A percentile compares a stretch with the other conserved stretches of the same genome.
These are phyloP conservation scores for Fusarium cyanostomum DNA, from an alignment of 2,329 filamentous ascomycete species.

Conservation along the genomic window DNA sequence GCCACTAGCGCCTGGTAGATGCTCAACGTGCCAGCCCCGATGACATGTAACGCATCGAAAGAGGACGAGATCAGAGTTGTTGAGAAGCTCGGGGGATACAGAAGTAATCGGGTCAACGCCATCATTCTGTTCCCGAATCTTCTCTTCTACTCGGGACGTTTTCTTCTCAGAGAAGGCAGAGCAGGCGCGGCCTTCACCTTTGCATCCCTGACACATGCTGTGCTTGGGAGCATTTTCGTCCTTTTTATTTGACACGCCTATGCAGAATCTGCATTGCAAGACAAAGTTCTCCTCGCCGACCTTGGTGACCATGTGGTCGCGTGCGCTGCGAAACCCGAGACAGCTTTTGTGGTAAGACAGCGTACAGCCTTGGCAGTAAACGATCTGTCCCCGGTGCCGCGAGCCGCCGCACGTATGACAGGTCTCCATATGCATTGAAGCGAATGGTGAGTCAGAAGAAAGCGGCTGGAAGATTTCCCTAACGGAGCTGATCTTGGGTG, in stretches of 20 bases:
- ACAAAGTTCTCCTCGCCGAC: constrained; percentile 80
- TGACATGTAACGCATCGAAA: constrained; percentile 85
- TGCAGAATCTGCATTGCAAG: constrained; percentile 87
- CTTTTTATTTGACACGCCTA: constrained; percentile 73
- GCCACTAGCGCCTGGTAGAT: constrained; percentile 68
- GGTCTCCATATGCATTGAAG: constrained; percentile 70
- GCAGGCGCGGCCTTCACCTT: constrained; percentile 72
- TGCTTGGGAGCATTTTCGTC: constrained; percentile 75
- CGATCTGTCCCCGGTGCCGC: constrained; percentile 68
- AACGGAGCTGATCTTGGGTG: constrained; percentile 69
- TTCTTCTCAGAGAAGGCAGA: constrained; percentile 76
- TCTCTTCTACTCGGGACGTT: constrained; percentile 83
- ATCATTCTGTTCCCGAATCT: constrained; percentile 78
- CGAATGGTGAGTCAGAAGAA: constrained; percentile 71
- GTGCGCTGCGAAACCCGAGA: constrained; percentile 74
- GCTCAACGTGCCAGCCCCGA: constrained; percentile 83
- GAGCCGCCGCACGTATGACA: constrained; percentile 75
- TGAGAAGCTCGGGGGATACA: constrained; percentile 71
- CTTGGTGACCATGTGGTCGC: constrained; percentile 94
- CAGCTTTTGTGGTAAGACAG: constrained; percentile 85
- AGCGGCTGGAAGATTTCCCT: constrained; percentile 78
- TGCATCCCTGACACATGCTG: constrained; percentile 77
- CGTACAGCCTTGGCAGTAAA: constrained; percentile 93
- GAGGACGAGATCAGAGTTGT: constrained; percentile 79
- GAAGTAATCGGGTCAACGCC: constrained; percentile 79